Base-by-base conservation (phyloP, 768 basidiomycete genomes). In the Tylopilus felleus region DNA sequence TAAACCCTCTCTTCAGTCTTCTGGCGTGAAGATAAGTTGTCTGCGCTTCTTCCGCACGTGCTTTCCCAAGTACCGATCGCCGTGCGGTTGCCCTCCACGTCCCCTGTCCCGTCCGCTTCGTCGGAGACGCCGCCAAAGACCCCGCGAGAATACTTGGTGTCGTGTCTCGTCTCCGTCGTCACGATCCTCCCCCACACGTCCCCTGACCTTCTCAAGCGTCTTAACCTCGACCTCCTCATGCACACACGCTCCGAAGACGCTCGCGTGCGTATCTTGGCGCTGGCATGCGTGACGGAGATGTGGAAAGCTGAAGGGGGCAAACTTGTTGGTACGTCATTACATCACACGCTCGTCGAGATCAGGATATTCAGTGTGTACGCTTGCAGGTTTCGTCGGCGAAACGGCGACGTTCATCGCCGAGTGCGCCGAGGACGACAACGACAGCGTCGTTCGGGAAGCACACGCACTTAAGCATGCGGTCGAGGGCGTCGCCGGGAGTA, bases 331-430 rank as follows among this genome's bases (percentile, higher is more conserved):
- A 58, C 47, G 81, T 75, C 22, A 12, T 33, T 8, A 7, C 36
- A 38, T 2, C 36, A n/a, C 17, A 38, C 12, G 2, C n/a, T n/a
- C n/a, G 31, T 25, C 13, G 21, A 17, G 29, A 13, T 27, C 23
- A 19, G 23, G 25, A 44, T 8, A 2, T 27, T 39, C 44, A 46
- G 17, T 25, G 31, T 35, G 53, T 12, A 9, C 13, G 9, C 49
- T 21, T 49, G 16, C 60, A 90, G 90, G 86, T 12, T 88, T 91
- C 61, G 84, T 81, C 16, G 75, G 84, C 10, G 94, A 96, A 67
- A 88, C 92, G 27, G 77, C 88, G 17, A 86, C 89, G 25, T 93
- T 96, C 73, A 85, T 96, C 50, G 84, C 84, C 5, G 94, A 96
- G 69, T 89, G 85, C 64, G 81, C 83, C 5, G 91, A 93, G 71